Evolutionary conservation across 2,329 filamentous ascomycete species (phyloP).

Genomic region (Nothopassalora personata): DNA sequence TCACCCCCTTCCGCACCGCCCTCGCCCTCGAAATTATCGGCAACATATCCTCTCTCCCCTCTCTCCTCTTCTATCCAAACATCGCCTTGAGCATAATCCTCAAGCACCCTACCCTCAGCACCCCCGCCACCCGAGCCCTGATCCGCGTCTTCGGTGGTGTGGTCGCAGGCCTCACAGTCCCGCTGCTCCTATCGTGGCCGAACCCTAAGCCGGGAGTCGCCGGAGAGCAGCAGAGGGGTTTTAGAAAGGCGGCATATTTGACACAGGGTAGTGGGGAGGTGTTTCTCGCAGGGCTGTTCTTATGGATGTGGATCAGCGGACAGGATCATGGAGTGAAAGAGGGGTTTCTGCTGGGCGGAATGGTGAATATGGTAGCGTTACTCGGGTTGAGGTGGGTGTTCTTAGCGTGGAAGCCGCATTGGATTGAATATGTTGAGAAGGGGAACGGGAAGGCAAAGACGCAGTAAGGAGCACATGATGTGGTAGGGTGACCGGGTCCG

Average conservation of each 20-base stretch:
- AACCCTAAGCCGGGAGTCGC: not conserved
- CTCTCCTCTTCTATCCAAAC: slow-evolving; percentile 9
- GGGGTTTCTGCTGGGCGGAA: not conserved
- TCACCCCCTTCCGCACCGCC: slow-evolving; percentile 11
- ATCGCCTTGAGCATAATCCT: slow-evolving; percentile 9
- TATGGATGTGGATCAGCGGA: not conserved
- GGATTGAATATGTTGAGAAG: slow-evolving; percentile 2
- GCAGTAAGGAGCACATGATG: not conserved
- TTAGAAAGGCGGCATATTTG: slow-evolving; percentile 8
- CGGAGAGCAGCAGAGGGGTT: slow-evolving; percentile 1
- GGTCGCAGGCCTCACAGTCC: slow-evolving; percentile 6
- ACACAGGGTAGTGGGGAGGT: slow-evolving; percentile 9
- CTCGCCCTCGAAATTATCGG: slow-evolving; percentile 11
- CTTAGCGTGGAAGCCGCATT: slow-evolving; percentile 7
- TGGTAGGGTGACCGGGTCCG: too few relatives aligned
- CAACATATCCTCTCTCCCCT: slow-evolving; percentile 11
- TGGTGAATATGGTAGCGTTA: slow-evolving; percentile 3
- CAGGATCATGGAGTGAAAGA: slow-evolving; percentile 6
- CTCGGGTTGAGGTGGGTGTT: slow-evolving; percentile 7
- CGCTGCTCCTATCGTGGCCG: slow-evolving; percentile 8
- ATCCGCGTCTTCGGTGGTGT: slow-evolving; percentile 9
- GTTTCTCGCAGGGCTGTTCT: slow-evolving; percentile 1
- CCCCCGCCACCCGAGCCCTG: slow-evolving; percentile 4
- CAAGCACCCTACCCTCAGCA: not conserved
- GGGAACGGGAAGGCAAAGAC: not conserved